These are phyloP conservation scores for Phtheirospermum japonicum DNA, from an alignment of 257 asterid genomes.

Conservation along the genomic window DNA sequence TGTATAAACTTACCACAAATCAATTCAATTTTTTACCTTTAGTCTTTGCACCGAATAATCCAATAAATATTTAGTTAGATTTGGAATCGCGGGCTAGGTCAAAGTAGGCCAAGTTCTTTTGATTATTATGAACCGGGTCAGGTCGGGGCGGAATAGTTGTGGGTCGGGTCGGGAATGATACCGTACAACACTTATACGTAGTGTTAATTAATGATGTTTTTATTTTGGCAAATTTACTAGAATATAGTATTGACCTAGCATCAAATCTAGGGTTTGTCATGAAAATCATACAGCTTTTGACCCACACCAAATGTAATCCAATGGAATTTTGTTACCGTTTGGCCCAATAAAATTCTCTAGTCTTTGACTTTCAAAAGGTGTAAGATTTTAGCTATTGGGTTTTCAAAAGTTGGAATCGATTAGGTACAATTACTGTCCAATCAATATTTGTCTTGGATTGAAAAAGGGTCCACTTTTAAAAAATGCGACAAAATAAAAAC, in stretches of 20 bases:
- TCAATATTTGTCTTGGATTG: slow-evolving; percentile 1
- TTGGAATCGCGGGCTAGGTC: too few species aligned
- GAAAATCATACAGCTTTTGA: slow-evolving; percentile 33
- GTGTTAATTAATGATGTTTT: not conserved
- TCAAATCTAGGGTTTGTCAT: slow-evolving; percentile 27
- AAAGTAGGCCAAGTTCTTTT: too few species aligned
- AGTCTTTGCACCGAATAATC: too few species aligned
- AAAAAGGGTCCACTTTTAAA: slow-evolving; percentile 16
- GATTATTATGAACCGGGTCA: too few species aligned
- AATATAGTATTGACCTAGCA: slow-evolving; percentile 18
- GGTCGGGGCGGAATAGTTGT: too few species aligned
- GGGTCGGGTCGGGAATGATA: not conserved
- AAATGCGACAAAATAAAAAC: not conserved
- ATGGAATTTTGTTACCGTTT: slow-evolving; percentile 33
- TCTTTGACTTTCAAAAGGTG: slow-evolving; percentile 16
- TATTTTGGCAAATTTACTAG: slow-evolving; percentile 13
- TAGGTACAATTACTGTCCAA: slow-evolving; percentile 9
- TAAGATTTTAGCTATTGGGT: slow-evolving; percentile 3
- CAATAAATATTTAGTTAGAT: too few species aligned
- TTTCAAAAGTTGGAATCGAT: slow-evolving; percentile 24
- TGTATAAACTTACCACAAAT: too few species aligned
- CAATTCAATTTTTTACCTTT: too few species aligned
- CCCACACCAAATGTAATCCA: slow-evolving; percentile 37
- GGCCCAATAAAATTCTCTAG: not conserved
- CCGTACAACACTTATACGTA: not conserved